Evolutionary conservation across 176 grass and related monocot genomes (phyloP), one percentile per base, ranked within the genome.

Genomic region (Ampelocalamus luodianensis): DNA sequence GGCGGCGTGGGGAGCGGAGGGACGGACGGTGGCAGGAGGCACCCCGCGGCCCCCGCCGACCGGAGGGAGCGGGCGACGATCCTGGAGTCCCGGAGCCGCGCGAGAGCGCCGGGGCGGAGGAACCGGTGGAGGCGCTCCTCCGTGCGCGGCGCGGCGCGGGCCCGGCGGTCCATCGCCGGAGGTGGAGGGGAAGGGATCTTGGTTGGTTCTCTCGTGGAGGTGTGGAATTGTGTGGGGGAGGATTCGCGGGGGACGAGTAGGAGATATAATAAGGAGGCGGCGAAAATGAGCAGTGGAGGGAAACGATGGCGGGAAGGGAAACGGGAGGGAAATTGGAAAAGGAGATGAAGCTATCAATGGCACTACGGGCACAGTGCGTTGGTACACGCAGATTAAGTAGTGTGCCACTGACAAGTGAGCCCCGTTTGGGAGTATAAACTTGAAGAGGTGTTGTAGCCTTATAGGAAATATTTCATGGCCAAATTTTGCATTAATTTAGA

Each of bases 41-140:
- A 36, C 71, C 43, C 85, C 10, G 79, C 50, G 12, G 87, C 59
- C 14, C 63, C 48, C 24, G 84, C 49, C 46, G 93, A 90, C 54
- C 80, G 86, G 62, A 89, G 62, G 3, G 89, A 98, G 87, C 91
- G 89, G 29, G 91, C 85, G 50, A 88, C 87, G 76, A 98, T 95
- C 75, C 86, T 90, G 20, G 91, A 95, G 89, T 95, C 96, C 5
- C 96, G 83, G 48, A 98, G 83, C 75, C 91, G 79, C 13, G 96
- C 96, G 16, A 98, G 96, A 2, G 89, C 96, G 44, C 95, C 96
- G 17, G 93, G 96, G 43, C 82, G 92, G 22, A 98, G 96, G 88
- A 95, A 98, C 15, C 87, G 83, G 72, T 88, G 88, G 80, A 82
- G 71, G 23, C 84, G 77, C 50, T 87, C 92, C 27, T 80, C 34